Percentiles rank a stretch among this genome's conserved stretches.
Conservation (phyloP, 2,329 filamentous ascomycete species). For the Clarireedia hainanense region DNA sequence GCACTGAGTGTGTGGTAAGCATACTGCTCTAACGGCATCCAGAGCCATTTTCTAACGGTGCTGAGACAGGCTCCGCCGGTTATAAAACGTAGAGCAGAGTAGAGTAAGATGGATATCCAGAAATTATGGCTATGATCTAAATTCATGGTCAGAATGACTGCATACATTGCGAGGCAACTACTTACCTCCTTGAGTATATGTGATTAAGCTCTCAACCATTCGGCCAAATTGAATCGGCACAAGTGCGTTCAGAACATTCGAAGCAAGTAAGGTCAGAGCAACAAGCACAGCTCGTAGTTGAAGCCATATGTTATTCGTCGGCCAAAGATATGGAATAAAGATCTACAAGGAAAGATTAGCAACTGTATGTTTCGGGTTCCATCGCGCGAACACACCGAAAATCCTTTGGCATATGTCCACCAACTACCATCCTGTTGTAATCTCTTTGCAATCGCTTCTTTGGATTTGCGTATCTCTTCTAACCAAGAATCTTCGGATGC, state of each 20-base stretch:
- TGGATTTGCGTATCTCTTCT: conserved; percentile 43
- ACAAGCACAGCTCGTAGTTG: conserved; percentile 63
- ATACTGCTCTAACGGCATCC: conserved; percentile 48
- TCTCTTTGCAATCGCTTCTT: conserved; percentile 56
- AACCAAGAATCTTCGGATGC: conserved; percentile 47
- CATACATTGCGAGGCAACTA: neutral
- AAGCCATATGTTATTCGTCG: conserved; percentile 54
- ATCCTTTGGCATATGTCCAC: conserved; percentile 69
- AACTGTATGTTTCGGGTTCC: neutral
- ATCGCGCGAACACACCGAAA: conserved; percentile 38
- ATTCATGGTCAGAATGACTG: neutral
- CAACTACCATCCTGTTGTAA: conserved; percentile 69
- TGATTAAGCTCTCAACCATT: conserved; percentile 61
- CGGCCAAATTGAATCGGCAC: conserved; percentile 76
- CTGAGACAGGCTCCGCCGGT: conserved; percentile 43
- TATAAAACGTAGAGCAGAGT: conserved; percentile 40
- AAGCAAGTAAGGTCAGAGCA: conserved; percentile 56
- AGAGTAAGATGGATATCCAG: conserved; percentile 45
- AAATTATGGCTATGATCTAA: conserved; percentile 34
- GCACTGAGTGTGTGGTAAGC: conserved; percentile 50
- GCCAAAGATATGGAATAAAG: conserved; percentile 75
- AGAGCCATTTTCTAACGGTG: conserved; percentile 42
- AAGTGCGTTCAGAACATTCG: conserved; percentile 67
- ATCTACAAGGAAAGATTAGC: conserved; percentile 37
- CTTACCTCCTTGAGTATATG: conserved; percentile 29